Evolutionary conservation across 352 stramenopile genomes (phyloP).

Genomic region (Phytophthora hibernalis): DNA sequence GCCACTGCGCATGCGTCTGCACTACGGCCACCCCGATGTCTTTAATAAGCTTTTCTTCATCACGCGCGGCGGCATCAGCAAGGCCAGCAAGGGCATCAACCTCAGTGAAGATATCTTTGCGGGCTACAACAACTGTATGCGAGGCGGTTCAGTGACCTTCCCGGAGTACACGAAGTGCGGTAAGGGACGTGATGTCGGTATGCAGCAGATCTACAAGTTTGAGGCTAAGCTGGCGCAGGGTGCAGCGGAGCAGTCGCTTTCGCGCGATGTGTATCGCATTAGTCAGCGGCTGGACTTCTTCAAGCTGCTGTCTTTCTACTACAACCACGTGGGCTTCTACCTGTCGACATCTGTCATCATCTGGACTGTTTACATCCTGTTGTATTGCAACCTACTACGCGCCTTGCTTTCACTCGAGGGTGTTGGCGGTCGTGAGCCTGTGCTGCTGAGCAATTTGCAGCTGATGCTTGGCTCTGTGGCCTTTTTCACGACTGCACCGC

Average conservation of each 20-base stretch:
- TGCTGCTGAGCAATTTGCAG: slow-evolving; percentile 95
- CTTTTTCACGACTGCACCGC: slow-evolving; percentile 97
- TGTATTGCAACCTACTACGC: slow-evolving; percentile 96
- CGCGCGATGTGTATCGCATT: slow-evolving; percentile 97
- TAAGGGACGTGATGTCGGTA: slow-evolving; percentile 99
- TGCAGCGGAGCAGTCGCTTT: slow-evolving; percentile 98
- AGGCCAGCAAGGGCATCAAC: slow-evolving; percentile 99
- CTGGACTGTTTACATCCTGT: slow-evolving; percentile 96
- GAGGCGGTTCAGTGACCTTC: slow-evolving; percentile 96
- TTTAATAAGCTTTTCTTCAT: slow-evolving; percentile 99
- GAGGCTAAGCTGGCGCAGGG: slow-evolving; percentile 98
- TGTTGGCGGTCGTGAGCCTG: slow-evolving; percentile 92
- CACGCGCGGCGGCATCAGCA: slow-evolving; percentile 98
- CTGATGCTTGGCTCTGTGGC: slow-evolving; percentile 97
- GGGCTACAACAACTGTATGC: slow-evolving; percentile 98
- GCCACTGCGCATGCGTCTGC: slow-evolving; percentile 96
- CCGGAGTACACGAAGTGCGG: slow-evolving; percentile 99
- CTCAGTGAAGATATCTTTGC: slow-evolving; percentile 99
- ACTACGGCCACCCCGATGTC: slow-evolving; percentile 99
- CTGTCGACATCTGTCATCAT: slow-evolving; percentile 98
- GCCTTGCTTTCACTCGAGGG: slow-evolving; percentile 94
- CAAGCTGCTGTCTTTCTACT: slow-evolving; percentile 99
- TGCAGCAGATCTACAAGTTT: slow-evolving; percentile 99
- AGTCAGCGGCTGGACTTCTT: slow-evolving; percentile 98
- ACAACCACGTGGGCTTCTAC: slow-evolving; percentile 99